Conservation (phyloP, 2,329 filamentous ascomycete genomes). For the Aureobasidium sp. region DNA sequence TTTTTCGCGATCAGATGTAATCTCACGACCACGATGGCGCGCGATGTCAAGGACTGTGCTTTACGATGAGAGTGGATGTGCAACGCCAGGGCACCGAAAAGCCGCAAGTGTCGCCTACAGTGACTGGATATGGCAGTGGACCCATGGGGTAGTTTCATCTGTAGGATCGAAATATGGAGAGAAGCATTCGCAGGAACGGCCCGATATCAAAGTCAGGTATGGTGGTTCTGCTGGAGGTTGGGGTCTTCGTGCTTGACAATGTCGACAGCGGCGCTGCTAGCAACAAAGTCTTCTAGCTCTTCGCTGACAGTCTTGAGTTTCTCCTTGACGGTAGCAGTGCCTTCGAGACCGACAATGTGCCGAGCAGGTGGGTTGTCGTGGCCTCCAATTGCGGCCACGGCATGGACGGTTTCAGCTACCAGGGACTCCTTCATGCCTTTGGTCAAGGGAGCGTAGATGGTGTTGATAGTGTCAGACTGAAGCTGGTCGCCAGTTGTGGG, state of each 20-base stretch:
- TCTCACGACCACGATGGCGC: neutral
- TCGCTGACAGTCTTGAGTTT: conserved; percentile 95
- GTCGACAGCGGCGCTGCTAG: conserved; percentile 79
- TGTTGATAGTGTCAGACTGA: conserved; percentile 48
- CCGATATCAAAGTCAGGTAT: neutral
- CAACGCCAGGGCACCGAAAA: neutral
- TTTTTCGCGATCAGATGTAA: neutral
- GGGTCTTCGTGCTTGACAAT: conserved; percentile 39
- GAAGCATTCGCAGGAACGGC: neutral
- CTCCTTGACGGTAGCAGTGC: conserved; percentile 80
- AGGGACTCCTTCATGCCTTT: conserved; percentile 62
- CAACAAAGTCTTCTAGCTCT: conserved; percentile 92
- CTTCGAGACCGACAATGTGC: conserved; percentile 90
- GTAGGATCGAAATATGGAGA: neutral
- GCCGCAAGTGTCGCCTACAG: neutral
- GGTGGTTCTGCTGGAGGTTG: neutral
- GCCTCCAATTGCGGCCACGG: conserved; percentile 83
- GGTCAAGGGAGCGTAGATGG: conserved; percentile 68
- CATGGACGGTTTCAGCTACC: conserved; percentile 83
- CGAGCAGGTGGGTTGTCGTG: conserved; percentile 92
- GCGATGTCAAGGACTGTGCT: conserved; percentile 1
- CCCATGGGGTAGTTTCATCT: neutral
- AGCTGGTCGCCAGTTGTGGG: conserved; percentile 40
- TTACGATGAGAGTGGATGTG: neutral
- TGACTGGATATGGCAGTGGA: neutral